These are phyloP conservation scores for Misopates orontium DNA, from an alignment of 257 asterid species.

Conservation along the genomic window DNA sequence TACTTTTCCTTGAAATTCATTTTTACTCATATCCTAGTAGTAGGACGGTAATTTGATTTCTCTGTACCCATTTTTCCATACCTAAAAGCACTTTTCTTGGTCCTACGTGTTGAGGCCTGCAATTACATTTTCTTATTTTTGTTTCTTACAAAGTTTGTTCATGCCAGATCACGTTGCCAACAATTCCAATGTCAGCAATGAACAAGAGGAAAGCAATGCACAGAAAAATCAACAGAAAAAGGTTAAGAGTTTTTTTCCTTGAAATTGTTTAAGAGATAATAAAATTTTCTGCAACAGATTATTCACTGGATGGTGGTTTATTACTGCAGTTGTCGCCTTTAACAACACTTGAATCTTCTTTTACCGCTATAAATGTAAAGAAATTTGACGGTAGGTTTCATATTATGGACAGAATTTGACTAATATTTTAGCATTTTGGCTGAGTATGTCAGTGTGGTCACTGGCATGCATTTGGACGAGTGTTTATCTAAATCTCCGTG, in stretches of 20 bases:
- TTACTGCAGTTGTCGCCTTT: constrained; percentile 82
- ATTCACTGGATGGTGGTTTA: constrained; percentile 26
- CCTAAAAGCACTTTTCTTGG: too few species aligned
- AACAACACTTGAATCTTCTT: constrained; percentile 87
- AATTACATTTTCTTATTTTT: not conserved
- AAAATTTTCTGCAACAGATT: not conserved
- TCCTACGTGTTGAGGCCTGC: too few species aligned
- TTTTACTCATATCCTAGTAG: not conserved
- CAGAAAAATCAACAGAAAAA: constrained; percentile 71
- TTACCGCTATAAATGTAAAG: constrained; percentile 77
- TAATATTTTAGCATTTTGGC: not conserved
- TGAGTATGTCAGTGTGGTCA: not conserved
- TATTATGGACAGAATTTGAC: constrained; percentile 13
- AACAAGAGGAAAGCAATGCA: constrained; percentile 45
- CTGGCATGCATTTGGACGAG: not conserved
- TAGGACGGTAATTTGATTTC: not conserved
- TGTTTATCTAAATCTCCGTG: not conserved
- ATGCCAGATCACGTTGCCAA: constrained; percentile 51
- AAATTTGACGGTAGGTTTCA: constrained; percentile 84
- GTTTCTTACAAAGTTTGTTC: not conserved
- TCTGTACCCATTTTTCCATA: too few species aligned
- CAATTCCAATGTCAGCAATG: constrained; percentile 41
- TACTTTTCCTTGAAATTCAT: too few species aligned
- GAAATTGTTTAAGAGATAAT: constrained; percentile 13
- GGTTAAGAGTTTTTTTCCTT: constrained; percentile 43